Percentiles rank a stretch among this genome's conserved stretches.
Conservation (phyloP, 148 eudicot species). For the Bassia scoparia region DNA sequence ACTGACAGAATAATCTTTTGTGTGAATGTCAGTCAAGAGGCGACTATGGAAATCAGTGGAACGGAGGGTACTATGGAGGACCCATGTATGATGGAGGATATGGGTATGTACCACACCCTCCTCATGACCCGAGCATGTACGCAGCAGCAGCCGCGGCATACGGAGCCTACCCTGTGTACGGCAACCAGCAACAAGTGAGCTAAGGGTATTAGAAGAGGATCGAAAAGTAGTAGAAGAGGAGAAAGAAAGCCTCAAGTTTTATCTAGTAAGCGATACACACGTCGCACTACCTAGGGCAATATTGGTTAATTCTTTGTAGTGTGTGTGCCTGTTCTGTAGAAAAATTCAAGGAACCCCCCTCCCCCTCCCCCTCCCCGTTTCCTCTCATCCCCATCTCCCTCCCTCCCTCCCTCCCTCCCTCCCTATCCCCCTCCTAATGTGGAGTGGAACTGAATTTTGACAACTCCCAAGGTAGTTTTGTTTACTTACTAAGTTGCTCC, state of each 20-base stretch:
- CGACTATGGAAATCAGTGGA: constrained; percentile 76
- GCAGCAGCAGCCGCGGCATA: constrained; percentile 72
- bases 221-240: background rate
- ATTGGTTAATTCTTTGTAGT: constrained; percentile 41
- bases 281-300: constrained; percentile 35
- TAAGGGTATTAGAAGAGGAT: constrained; percentile 15
- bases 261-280: constrained; percentile 15
- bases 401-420: constrained; percentile 13
- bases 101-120: constrained; percentile 75
- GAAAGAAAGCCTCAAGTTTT: constrained; percentile 5
- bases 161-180: constrained; percentile 75
- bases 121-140: constrained; percentile 85
- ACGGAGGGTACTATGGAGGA: constrained; percentile 75
- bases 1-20: background rate
- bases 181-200: constrained; percentile 83
- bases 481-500: constrained; percentile 7
- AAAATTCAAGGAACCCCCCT: constrained; percentile 28
- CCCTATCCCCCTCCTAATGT: constrained; percentile 32
- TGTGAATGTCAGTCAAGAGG: constrained; percentile 53
- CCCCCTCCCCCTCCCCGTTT: constrained; percentile 47
- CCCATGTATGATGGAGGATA: constrained; percentile 72
- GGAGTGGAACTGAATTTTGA: constrained; percentile 80
- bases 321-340: constrained; percentile 40
- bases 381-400: no score
- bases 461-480: constrained; percentile 36